phyloP scores from a whole-genome alignment of 169 alveolate genomes.

The Fabrea salina region DNA sequence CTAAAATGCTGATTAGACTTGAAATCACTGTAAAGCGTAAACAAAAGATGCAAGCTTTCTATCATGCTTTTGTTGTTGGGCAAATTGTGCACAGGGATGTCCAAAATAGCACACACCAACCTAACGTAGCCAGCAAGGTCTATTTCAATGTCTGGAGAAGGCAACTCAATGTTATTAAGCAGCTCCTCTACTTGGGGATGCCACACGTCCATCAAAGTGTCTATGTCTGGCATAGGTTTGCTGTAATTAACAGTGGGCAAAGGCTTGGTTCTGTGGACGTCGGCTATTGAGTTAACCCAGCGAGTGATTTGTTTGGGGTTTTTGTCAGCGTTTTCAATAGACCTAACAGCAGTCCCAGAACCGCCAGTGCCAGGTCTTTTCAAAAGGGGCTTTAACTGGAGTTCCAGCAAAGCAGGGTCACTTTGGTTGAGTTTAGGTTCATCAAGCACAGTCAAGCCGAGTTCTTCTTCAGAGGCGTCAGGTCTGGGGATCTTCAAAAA shows the following conservation, averaged over 20 bases:
- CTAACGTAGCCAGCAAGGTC: constrained; percentile 59
- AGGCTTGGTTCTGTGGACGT: constrained; percentile 73
- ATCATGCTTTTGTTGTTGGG: constrained; percentile 59
- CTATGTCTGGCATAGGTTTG: constrained; percentile 83
- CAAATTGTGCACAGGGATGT: constrained; percentile 76
- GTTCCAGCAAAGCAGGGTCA: constrained; percentile 73
- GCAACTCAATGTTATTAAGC: constrained; percentile 59
- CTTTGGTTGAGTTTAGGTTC: constrained; percentile 78
- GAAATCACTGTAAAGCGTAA: constrained; percentile 80
- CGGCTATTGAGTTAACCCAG: constrained; percentile 80
- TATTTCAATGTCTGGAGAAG: constrained; percentile 76
- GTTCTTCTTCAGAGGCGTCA: constrained; percentile 72
- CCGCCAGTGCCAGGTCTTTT: constrained; percentile 48
- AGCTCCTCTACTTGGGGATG: constrained; percentile 76
- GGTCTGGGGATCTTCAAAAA: constrained; percentile 79
- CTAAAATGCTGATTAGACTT: constrained; percentile 64
- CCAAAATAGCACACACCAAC: constrained; percentile 73
- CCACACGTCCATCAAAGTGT: constrained; percentile 84
- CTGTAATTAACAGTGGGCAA: constrained; percentile 78
- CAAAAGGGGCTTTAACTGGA: constrained; percentile 58
- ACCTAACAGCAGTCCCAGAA: constrained; percentile 48
- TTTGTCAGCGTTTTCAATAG: constrained; percentile 78
- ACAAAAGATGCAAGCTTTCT: constrained; percentile 80
- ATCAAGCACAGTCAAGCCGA: constrained; percentile 80
- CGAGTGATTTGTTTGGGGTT: constrained; percentile 76